Evolutionary conservation across 1,139 yeast genomes (phyloP).

Genomic region (Suhomyces coccinellae): DNA sequence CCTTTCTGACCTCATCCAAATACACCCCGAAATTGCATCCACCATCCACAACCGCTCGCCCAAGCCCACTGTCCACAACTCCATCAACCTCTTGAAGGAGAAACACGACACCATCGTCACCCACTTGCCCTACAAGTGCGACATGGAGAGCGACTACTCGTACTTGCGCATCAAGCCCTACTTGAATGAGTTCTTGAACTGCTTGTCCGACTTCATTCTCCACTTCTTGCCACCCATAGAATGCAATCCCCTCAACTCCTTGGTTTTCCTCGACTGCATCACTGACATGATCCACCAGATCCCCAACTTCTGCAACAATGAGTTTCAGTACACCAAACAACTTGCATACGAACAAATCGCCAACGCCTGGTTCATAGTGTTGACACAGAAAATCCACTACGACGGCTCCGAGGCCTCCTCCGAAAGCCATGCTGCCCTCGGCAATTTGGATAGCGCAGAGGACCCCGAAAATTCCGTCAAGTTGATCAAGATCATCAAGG

Average conservation of each 20-base stretch:
- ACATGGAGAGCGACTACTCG: constrained; percentile 77
- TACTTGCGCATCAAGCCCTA: constrained; percentile 76
- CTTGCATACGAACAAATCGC: constrained; percentile 81
- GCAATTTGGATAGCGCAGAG: constrained; percentile 11
- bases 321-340: constrained; percentile 70
- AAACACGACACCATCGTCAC: constrained; percentile 49
- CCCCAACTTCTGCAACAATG: constrained; percentile 71
- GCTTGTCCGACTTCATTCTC: constrained; percentile 77
- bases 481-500: constrained; percentile 34
- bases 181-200: constrained; percentile 72
- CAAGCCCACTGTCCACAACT: constrained; percentile 52
- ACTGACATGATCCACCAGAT: constrained; percentile 63
- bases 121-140: constrained; percentile 75
- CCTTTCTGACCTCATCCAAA: constrained; percentile 51
- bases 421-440: constrained; percentile 17
- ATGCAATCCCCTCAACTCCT: constrained; percentile 52
- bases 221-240: constrained; percentile 81
- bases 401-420: constrained; percentile 19
- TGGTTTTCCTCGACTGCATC: constrained; percentile 67
- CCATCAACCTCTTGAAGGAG: constrained; percentile 49
- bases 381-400: constrained; percentile 38
- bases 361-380: constrained; percentile 69
- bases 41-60: constrained; percentile 60
- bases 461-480: constrained; percentile 26
- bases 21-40: constrained; percentile 61